Evolutionary conservation across 2,329 filamentous ascomycete genomes (phyloP).

Genomic region (Cercospora canescens): DNA sequence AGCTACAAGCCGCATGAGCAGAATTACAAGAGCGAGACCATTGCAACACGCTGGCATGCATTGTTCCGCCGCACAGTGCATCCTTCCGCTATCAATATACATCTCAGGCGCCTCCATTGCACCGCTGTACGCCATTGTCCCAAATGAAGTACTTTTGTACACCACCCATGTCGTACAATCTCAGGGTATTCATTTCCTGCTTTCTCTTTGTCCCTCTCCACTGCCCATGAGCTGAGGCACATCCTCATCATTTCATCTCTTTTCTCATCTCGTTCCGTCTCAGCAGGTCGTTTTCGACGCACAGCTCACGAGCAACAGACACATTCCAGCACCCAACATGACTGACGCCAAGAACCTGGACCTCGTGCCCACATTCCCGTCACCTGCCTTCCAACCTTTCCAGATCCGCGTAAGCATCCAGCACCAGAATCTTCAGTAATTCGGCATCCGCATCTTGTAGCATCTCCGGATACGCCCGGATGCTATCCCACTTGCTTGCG

Average conservation of each 20-base stretch:
- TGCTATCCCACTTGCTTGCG: constrained; percentile 24
- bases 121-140: background rate
- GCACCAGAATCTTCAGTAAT: constrained; percentile 23
- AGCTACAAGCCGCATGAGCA: too few relatives aligned
- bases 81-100: background rate
- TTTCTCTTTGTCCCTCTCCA: too few relatives aligned
- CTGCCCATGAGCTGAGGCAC: too few relatives aligned
- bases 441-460: constrained; percentile 20
- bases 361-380: background rate
- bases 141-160: background rate
- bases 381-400: constrained; percentile 16
- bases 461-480: constrained; percentile 24
- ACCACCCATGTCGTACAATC: background rate
- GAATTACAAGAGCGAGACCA: background rate
- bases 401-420: constrained; percentile 23
- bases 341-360: too few relatives aligned
- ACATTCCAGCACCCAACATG: background rate
- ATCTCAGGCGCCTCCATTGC: background rate
- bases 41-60: background rate
- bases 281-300: background rate
- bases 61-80: background rate
- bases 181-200: background rate
- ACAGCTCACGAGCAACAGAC: background rate
- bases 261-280: too few relatives aligned
- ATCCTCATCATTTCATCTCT: background rate